Base-by-base conservation (phyloP, 805 yeast genomes). In the Metahyphopichia silvanorum region DNA sequence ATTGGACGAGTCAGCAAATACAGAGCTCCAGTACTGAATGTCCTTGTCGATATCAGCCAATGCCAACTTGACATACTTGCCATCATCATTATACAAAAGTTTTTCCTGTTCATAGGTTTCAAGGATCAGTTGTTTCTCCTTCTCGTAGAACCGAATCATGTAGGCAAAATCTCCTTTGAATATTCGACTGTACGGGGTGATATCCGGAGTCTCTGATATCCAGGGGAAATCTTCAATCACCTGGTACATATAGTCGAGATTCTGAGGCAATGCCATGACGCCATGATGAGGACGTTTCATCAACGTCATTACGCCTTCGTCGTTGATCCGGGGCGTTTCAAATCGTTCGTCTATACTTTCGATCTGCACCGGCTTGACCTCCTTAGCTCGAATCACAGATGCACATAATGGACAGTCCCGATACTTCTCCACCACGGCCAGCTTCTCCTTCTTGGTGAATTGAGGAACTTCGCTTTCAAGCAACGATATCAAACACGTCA, bases 321-420 rank as follows among this genome's bases (percentile, higher is more conserved):
- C 70, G 2, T 79, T 78, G 2, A 72, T 56, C 27, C 63, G 66
- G 0, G 94, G 89, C 1, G 61, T 62, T 36, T 76, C 85, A 37
- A 74, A 72, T 27, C 75, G 58, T 32, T 74, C 79, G 38, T 76
- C 79, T 6, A 70, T 56, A 9, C 56, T 54, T 21, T 66, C 66
- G 7, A 60, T 53, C 28, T 75, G 47, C 0, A 85, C 96, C 0
- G 95, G 88, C 34, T 80, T 72, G 7, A 81, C 64, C 32, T 77
- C 79, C 16, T 71, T 69, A 15, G 71, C 70, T 17, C 76, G 61
- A 11, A 67, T 66, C 7, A 66, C 47, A 29, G 78, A 76, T 4
- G 79, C 68, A 57, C 97, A 89, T 16, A 89, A 57, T 0, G 97
- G 97, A 54, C 97, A 89, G 27, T 78, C 86, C 32, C 77, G 77